phyloP scores from a whole-genome alignment of 371 early-diverging fungal genomes.

The Mortierella sp. region DNA sequence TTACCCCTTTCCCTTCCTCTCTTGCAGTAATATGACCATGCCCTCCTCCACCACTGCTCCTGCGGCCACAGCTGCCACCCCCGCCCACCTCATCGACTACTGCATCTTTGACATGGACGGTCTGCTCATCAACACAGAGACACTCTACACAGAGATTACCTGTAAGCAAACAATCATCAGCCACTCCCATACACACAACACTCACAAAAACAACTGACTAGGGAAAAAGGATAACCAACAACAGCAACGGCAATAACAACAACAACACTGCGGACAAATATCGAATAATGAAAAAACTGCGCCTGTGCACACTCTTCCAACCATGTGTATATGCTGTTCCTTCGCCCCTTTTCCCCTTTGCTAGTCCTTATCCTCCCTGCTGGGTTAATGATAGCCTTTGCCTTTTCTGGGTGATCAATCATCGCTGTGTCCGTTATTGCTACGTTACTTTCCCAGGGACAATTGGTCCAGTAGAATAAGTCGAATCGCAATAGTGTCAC shows the following conservation, averaged over 20 bases:
- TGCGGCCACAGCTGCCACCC: conserved; percentile 5
- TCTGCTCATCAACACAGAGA: conserved; percentile 85
- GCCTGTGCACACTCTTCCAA: neutral
- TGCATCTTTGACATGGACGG: conserved; percentile 94
- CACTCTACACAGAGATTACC: conserved; percentile 90
- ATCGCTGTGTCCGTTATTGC: neutral
- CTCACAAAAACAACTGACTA: neutral
- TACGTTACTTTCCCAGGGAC: neutral
- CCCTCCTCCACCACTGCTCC: conserved; percentile 18
- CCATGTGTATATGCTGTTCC: neutral
- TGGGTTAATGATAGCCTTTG: neutral
- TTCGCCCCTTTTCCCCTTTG: neutral
- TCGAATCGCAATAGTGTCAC: neutral
- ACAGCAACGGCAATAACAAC: neutral
- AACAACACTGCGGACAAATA: neutral
- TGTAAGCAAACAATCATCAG: conserved; percentile 48
- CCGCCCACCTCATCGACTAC: conserved; percentile 69
- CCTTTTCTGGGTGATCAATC: neutral
- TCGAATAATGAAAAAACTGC: neutral
- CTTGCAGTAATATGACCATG: conserved; percentile 18
- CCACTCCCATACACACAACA: neutral
- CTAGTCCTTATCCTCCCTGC: neutral
- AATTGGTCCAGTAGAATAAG: neutral
- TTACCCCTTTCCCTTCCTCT: neutral
- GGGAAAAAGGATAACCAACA: neutral